Base-by-base conservation (phyloP, 225 moss, liverwort and hornwort genomes). In the Physcomitrellopsis africana region DNA sequence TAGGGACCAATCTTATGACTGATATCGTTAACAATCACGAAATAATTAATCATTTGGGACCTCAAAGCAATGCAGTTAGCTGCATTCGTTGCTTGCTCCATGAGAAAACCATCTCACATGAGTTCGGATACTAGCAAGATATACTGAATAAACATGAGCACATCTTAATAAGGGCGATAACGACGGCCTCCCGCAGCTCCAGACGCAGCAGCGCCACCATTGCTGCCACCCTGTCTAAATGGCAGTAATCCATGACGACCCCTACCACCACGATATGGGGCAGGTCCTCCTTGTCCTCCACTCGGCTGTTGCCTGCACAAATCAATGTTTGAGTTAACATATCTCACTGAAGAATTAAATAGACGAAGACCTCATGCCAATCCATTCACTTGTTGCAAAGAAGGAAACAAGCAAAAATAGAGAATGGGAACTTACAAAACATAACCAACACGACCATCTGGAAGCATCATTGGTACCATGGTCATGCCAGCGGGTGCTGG, bases 391-490 rank as follows among this genome's bases (percentile, higher is more conserved):
- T 47, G 32, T 43, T 20, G 2, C 7, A 41, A 59, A 64, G 11
- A 4, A 71, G 16, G 7, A 66, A 74, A 70, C 23, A 63, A 68
- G 23, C 29, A 5, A 75, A 24, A 37, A 37, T 37, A 37, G 7
- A 37, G 32, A 37, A 7, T 37, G 64, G 19, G 5, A 46, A 88
- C 93, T 93, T 89, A 99, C 99, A 99, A 81, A 69, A 99, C 99
- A 81, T 99, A 99, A 69, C 99, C 99, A 56, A 99, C 90, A 62
- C 99, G 94, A 37, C 99, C 99, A 81, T 99, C 99, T 53, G 99
- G 99, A 51, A 99, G 86, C 77, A 99, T 83, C 99, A 99, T 99
- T 62, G 99, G 99, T 72, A 99, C 95, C 99, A 99, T 99, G n/a
- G 99, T 94, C 99, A 99, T 99, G 55, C 99, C 99, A 63, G 99